Evolutionary conservation across 2,329 filamentous ascomycete genomes (phyloP), one percentile per base, ranked within the genome.

Genomic region (Rhinocladiella similis): DNA sequence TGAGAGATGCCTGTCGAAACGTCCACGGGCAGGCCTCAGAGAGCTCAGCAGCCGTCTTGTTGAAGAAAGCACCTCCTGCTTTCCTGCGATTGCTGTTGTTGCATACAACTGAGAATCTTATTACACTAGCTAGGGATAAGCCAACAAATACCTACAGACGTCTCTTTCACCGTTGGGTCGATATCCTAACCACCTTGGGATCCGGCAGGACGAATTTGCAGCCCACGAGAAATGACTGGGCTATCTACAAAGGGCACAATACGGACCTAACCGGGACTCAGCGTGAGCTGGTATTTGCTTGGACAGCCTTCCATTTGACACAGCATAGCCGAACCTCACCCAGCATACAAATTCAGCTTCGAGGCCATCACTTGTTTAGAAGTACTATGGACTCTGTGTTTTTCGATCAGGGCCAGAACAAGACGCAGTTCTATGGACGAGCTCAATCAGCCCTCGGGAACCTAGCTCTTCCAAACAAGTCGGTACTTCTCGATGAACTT

Each of bases 161-260:
- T 46, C 50, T 60, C 3, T 52, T 55, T 33, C 36, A 54, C 20
- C 57, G 56, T 33, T 60, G 57, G 57, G 54, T 27, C 16, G 46
- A 47, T 16, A 46, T 48, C n/a, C 41, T 60, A 27, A 46, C 50
- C 13, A 16, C 42, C 2, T 22, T 60, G 16, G 54, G 57, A 18
- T 56, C 50, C 19, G 19, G 27, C 20, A 27, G 19, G 18, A 14
- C 33, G 10, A 33, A 22, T 19, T 10, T 48, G 9, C 16, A n/a
- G 12, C 29, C 56, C 19, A 56, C 41, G 16, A 43, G 47, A 19
- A 16, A 52, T 3, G 42, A 29, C 12, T 60, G 57, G 57, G 18
- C 14, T 25, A 16, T 16, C n/a, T 35, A 22, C n/a, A 39, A 42
- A 39, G 35, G 39, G n/a, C 20, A 18, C 16, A 3, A 42, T 38